Percentiles rank a stretch among this genome's conserved stretches.
Evolutionary conservation across 352 stramenopile genomes (phyloP).

Genomic region (Phytopythium helicoides): DNA sequence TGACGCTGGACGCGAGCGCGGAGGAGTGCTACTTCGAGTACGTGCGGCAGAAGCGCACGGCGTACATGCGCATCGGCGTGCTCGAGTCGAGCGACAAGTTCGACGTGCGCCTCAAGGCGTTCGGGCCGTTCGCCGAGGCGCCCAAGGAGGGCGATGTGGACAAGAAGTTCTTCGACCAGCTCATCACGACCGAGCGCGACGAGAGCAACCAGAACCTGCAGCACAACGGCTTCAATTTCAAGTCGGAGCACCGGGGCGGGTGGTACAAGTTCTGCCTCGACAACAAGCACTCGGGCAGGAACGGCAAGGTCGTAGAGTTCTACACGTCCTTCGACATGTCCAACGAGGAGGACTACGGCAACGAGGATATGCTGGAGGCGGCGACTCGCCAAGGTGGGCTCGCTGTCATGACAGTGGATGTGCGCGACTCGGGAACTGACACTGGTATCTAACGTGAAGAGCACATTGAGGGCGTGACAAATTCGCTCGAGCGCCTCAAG

Average conservation of each 20-base stretch:
- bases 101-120: conserved; percentile 77
- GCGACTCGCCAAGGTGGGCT: conserved; percentile 61
- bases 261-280: conserved; percentile 88
- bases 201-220: conserved; percentile 72
- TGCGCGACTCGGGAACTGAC: not conserved
- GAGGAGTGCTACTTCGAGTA: conserved; percentile 86
- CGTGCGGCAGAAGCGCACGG: conserved; percentile 80
- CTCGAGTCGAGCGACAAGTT: conserved; percentile 66
- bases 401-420: not conserved
- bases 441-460: conserved; percentile 22
- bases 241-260: conserved; percentile 77
- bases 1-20: conserved; percentile 43
- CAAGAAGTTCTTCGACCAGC: conserved; percentile 78
- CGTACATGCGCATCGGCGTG: conserved; percentile 80
- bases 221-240: conserved; percentile 87
- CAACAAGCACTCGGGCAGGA: conserved; percentile 67
- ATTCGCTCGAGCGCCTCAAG: conserved; percentile 57
- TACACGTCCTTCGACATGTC: conserved; percentile 81
- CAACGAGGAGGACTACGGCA: conserved; percentile 67
- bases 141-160: conserved; percentile 40
- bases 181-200: conserved; percentile 61
- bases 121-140: conserved; percentile 55
- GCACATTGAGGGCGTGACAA: conserved; percentile 65
- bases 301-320: conserved; percentile 73
- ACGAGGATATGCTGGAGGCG: conserved; percentile 71